Evolutionary conservation across 2,329 filamentous ascomycete genomes (phyloP), one percentile per base, ranked within the genome.

Genomic region (Orbilia blumenaviensis): DNA sequence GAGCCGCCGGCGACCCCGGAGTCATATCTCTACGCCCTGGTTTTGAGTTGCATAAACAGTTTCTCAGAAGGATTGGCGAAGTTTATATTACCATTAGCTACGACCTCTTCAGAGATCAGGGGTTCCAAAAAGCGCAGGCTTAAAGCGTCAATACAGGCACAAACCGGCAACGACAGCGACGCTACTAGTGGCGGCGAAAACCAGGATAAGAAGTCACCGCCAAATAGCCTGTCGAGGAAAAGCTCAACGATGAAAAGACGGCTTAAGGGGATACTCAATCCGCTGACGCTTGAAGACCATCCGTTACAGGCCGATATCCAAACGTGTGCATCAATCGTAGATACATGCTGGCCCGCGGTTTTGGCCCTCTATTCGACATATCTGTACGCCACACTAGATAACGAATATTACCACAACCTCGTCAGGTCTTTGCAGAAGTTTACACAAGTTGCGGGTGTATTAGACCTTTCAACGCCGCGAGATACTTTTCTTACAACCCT

Each of bases 361-460:
- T 87, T 99, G 56, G 94, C 95, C 0, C 95, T 93, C 1, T 97
- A 93, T 80, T 99, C 95, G 0, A 97, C 94, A 0, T 99, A 98
- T 81, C 84, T 99, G 16, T 96, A 96, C 81, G 92, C 95, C 29
- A 90, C 94, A 0, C 85, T 99, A 2, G 95, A 99, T 81, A 91
- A 92, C 0, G 93, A 97, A 63, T 97, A 95, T 80, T 99, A 98
- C 80, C 94, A 97, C 79, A 89, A 91, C 8, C 85, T 99, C 0
- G 94, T 99, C 23, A 89, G 95, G 78, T 92, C 94, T 0, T 96
- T 98, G 79, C 95, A 99, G 80, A 93, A 96, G 78, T 92, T 99
- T 80, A 92, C 95, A 0, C 96, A 99, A 81, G 94, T 98, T 1
- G 93, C 95, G 41, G 96, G 95, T 3, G 85, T 99, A 52, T 84